These are phyloP conservation scores for Trifolium fragiferum DNA, from an alignment of 306 rosid species.

Conservation along the genomic window DNA sequence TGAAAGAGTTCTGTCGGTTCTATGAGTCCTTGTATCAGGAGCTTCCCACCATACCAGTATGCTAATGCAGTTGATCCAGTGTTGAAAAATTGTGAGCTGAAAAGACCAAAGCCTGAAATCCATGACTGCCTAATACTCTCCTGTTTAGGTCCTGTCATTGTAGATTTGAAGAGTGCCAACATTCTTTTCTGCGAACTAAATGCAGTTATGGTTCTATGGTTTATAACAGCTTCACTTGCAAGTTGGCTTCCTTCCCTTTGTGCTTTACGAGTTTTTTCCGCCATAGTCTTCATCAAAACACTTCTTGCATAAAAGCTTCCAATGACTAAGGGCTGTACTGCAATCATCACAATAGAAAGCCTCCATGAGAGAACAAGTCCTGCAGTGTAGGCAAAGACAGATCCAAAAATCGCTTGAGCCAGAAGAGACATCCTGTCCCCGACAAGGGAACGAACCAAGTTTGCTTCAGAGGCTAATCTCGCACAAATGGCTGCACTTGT, in stretches of 20 bases:
- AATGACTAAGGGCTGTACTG: conserved; percentile 85
- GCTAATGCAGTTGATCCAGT: conserved; percentile 85
- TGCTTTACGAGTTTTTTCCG: conserved; percentile 72
- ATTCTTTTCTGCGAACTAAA: conserved; percentile 86
- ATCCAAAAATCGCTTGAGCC: conserved; percentile 78
- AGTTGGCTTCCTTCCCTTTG: conserved; percentile 88
- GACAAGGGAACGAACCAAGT: conserved; percentile 83
- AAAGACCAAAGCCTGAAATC: conserved; percentile 82
- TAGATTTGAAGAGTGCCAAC: conserved; percentile 66
- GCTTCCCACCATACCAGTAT: conserved; percentile 89
- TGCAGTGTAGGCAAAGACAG: conserved; percentile 67
- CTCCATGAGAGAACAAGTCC: conserved; percentile 82
- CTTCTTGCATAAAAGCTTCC: conserved; percentile 88
- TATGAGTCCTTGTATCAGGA: conserved; percentile 50
- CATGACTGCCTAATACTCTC: conserved; percentile 86
- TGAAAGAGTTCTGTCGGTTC: conserved; percentile 71
- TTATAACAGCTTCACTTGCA: conserved; percentile 85
- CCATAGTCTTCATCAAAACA: conserved; percentile 81
- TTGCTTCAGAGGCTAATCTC: conserved; percentile 79
- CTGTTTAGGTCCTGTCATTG: conserved; percentile 64
- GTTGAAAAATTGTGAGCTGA: conserved; percentile 82
- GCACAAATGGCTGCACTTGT: conserved; percentile 91
- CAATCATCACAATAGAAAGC: conserved; percentile 87
- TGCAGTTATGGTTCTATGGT: conserved; percentile 86
- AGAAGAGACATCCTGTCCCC: conserved; percentile 80